These are phyloP conservation scores for Pseudocercospora musae DNA, from an alignment of 2,329 filamentous ascomycete species.

Conservation along the genomic window DNA sequence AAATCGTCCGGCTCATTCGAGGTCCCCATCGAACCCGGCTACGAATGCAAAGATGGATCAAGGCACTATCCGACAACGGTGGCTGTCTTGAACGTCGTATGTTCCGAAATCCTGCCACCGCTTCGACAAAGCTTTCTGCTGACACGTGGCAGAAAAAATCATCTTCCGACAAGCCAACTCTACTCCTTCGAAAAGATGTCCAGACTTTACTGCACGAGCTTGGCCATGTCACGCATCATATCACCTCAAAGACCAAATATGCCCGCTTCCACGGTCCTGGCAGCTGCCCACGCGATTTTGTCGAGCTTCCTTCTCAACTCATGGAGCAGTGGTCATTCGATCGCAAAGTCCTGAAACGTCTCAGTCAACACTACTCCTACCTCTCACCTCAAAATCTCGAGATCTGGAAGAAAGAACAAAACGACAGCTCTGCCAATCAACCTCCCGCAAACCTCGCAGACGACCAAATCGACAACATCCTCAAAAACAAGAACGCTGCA, in stretches of 20 bases:
- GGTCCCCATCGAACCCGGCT: constrained; percentile 4
- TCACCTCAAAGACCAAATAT: not conserved
- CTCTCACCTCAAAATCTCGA: not conserved
- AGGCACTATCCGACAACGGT: constrained; percentile 8
- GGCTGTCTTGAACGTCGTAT: not conserved
- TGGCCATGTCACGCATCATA: constrained; percentile 6
- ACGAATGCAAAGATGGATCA: not conserved
- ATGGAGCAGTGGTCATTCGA: not conserved
- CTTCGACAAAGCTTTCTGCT: not conserved
- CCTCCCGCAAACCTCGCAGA: not conserved
- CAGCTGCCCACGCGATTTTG: not conserved
- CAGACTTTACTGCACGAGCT: constrained; percentile 11
- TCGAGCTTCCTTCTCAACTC: constrained; percentile 2
- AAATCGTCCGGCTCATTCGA: constrained; percentile 5
- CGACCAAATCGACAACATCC: not conserved
- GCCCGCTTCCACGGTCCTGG: not conserved
- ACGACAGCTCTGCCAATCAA: not conserved
- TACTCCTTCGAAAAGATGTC: constrained; percentile 4
- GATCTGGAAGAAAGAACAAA: constrained; percentile 1
- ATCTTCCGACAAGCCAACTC: not conserved
- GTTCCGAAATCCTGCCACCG: not conserved
- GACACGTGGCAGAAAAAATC: not conserved
- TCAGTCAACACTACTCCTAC: constrained; percentile 5
- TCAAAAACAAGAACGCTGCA: not conserved
- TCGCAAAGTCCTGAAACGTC: not conserved